A percentile compares a stretch with the other conserved stretches of the same genome.
These are phyloP conservation scores for Zizania latifolia DNA, from an alignment of 176 grass and related monocot genomes.

Conservation along the genomic window DNA sequence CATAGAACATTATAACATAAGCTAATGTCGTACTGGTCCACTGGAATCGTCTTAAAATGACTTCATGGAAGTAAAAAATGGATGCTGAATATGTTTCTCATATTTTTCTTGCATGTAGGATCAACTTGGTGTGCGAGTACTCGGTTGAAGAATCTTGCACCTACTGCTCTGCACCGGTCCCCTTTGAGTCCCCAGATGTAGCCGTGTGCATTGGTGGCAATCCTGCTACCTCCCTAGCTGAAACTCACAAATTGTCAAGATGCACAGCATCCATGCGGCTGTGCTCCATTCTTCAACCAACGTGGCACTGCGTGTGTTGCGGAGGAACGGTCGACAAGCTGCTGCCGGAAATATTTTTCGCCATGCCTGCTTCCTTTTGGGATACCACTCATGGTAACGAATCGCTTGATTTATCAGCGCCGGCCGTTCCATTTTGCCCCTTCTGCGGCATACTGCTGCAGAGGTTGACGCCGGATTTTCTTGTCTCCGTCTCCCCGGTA, in stretches of 20 bases:
- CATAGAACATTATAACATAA: not conserved
- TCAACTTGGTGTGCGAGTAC: slow-evolving; percentile 39
- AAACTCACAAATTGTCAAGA: slow-evolving; percentile 51
- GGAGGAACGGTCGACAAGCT: slow-evolving; percentile 39
- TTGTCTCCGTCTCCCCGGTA: slow-evolving; percentile 40
- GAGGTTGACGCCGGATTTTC: slow-evolving; percentile 49
- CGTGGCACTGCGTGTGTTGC: slow-evolving; percentile 22
- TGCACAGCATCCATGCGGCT: slow-evolving; percentile 49
- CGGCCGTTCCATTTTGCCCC: slow-evolving; percentile 35
- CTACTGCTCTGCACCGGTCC: slow-evolving; percentile 54
- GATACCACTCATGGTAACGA: slow-evolving; percentile 9
- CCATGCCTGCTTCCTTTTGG: slow-evolving; percentile 18
- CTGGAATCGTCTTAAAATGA: not conserved
- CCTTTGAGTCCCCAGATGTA: slow-evolving; percentile 47
- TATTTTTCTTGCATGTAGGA: slow-evolving; percentile 29
- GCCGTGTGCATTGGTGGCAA: slow-evolving; percentile 39
- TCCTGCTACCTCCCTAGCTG: not conserved
- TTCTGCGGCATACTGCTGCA: slow-evolving; percentile 58
- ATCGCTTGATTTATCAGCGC: not conserved
- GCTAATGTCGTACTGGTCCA: not conserved
- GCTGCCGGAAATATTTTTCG: slow-evolving; percentile 40
- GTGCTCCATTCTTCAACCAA: slow-evolving; percentile 38
- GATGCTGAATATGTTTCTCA: not conserved
- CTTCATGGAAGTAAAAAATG: not conserved
- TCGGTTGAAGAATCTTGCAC: slow-evolving; percentile 41